Conservation (phyloP, 768 basidiomycete species). For the Tephrocybe sp. region DNA sequence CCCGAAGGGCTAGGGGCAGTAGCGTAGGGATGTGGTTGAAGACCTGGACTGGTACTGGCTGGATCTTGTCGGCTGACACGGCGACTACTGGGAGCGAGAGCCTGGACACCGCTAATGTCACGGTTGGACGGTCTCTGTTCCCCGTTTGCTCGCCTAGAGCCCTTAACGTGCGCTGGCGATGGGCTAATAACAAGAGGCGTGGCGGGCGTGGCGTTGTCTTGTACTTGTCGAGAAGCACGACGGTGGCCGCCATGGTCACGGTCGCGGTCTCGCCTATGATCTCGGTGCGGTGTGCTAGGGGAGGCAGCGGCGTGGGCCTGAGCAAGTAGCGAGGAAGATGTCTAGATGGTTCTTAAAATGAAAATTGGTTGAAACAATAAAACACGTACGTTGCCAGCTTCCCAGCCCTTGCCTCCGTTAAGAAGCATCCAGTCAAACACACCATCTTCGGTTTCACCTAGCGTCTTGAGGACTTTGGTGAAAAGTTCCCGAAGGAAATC, state of each 20-base stretch:
- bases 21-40: slow-evolving; percentile 73
- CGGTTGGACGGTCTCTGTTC: slow-evolving; percentile 49
- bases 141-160: slow-evolving; percentile 44
- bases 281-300: slow-evolving; percentile 53
- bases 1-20: slow-evolving; percentile 55
- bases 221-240: slow-evolving; percentile 51
- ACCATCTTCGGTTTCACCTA: slow-evolving; percentile 87
- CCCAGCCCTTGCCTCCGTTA: slow-evolving; percentile 95
- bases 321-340: slow-evolving; percentile 40
- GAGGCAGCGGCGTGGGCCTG: slow-evolving; percentile 54
- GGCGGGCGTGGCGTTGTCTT: slow-evolving; percentile 51
- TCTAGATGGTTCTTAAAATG: slow-evolving; percentile 27
- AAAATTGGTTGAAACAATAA: slow-evolving; percentile 5
- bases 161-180: slow-evolving; percentile 64
- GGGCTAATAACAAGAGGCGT: slow-evolving; percentile 66
- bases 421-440: slow-evolving; percentile 96
- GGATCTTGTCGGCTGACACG: slow-evolving; percentile 61
- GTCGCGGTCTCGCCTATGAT: slow-evolving; percentile 56
- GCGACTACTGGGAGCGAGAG: slow-evolving; percentile 62
- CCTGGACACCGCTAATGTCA: slow-evolving; percentile 64
- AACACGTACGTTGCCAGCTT: slow-evolving; percentile 72
- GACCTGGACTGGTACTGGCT: slow-evolving; percentile 35
- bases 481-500: slow-evolving; percentile 97
- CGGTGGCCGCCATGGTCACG: slow-evolving; percentile 50
- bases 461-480: slow-evolving; percentile 82